phyloP scores from a whole-genome alignment of 257 asterid genomes.

The Coffea canephora region DNA sequence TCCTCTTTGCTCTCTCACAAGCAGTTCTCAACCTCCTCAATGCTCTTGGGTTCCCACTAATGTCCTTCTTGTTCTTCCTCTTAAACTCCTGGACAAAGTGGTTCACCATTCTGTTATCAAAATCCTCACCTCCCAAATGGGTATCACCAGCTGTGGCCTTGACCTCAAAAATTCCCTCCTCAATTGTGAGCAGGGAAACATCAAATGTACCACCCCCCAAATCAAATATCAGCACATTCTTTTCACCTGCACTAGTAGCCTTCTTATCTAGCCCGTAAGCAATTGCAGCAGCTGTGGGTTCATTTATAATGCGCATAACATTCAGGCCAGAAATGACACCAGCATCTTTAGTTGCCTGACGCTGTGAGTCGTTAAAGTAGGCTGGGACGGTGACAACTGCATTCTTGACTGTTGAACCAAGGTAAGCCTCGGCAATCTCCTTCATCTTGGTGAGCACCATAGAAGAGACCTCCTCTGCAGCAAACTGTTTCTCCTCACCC shows the following conservation, averaged over 20 bases:
- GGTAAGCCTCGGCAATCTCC: conserved; percentile 31
- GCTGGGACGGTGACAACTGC: conserved; percentile 47
- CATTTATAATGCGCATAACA: conserved; percentile 42
- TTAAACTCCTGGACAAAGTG: conserved; percentile 81
- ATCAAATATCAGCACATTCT: conserved; percentile 41
- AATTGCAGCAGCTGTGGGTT: conserved; percentile 47
- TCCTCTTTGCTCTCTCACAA: conserved; percentile 84
- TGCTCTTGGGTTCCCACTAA: conserved; percentile 67
- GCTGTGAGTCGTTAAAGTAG: conserved; percentile 46
- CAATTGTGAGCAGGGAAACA: conserved; percentile 42
- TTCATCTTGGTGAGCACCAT: conserved; percentile 27
- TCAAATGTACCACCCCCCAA: conserved; percentile 47
- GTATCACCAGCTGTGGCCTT: conserved; percentile 47
- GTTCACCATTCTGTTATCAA: conserved; percentile 74
- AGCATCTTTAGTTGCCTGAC: conserved; percentile 48
- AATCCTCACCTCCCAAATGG: conserved; percentile 44
- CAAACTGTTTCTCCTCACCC: conserved; percentile 25
- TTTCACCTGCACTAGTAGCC: conserved; percentile 37
- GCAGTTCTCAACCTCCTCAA: conserved; percentile 67
- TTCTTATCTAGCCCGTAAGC: conserved; percentile 46
- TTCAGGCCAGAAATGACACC: conserved; percentile 43
- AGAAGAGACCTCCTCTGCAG: conserved; percentile 25
- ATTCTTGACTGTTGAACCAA: conserved; percentile 36
- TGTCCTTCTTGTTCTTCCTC: conserved; percentile 84
- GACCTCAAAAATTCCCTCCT: conserved; percentile 43